Percentiles rank a stretch among this genome's conserved stretches.
Evolutionary conservation across 2,329 filamentous ascomycete genomes (phyloP).

Genomic region (Ceratocystis huliohia): DNA sequence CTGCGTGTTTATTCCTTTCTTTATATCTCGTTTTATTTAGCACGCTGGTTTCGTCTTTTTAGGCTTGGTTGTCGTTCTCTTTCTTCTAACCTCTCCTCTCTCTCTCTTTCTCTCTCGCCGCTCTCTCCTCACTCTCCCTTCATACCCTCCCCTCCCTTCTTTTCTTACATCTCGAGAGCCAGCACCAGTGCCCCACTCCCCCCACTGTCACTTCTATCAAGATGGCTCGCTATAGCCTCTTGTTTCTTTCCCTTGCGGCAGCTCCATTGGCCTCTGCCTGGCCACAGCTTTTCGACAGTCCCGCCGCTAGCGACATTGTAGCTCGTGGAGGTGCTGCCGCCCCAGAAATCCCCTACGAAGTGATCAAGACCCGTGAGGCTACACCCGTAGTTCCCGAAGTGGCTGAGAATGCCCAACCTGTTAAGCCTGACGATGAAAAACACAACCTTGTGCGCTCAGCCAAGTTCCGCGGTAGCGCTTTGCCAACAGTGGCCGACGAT

Average conservation of each 20-base stretch:
- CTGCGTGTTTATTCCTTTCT: background rate
- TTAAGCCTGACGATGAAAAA: background rate
- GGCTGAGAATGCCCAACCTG: background rate
- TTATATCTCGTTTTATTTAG: background rate
- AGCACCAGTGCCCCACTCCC: background rate
- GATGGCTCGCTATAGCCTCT: conserved; percentile 15
- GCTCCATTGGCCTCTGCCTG: conserved; percentile 17
- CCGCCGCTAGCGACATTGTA: background rate
- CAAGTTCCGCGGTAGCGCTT: conserved; percentile 10
- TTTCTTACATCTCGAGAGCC: background rate
- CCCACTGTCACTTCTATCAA: background rate
- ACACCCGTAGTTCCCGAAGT: background rate
- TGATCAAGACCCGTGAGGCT: background rate
- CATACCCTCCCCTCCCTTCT: background rate
- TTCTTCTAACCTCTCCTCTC: background rate
- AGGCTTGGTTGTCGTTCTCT: conserved; percentile 2
- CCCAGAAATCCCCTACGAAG: conserved; percentile 4
- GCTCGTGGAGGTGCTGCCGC: background rate
- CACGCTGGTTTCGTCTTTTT: conserved; percentile 6
- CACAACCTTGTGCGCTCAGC: conserved; percentile 7
- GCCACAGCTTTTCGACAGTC: conserved; percentile 20
- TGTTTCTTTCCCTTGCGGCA: conserved; percentile 12
- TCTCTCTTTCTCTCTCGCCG: background rate
- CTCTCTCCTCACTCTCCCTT: background rate
- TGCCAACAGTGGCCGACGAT: conserved; percentile 10